Base-by-base conservation (phyloP, 495 filamentous ascomycete genomes). In the Penicillium pulvis region DNA sequence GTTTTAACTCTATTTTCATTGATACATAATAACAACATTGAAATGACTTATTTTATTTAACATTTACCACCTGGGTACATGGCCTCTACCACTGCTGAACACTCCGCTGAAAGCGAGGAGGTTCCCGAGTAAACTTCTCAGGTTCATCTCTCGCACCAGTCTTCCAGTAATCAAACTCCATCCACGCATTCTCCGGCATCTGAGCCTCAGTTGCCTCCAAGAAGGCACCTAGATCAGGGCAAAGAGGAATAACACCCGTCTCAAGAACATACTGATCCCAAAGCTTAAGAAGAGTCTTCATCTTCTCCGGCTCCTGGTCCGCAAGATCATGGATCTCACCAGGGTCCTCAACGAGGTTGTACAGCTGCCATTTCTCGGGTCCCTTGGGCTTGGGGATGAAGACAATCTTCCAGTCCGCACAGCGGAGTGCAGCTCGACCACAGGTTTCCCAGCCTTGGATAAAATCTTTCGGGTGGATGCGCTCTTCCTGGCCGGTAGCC, bases 131-230 rank as follows among this genome's bases (percentile, higher is more conserved):
- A 60, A 85, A 87, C 70, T 76, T 80, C 67, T 80, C 71, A 30
- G 83, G 83, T 20, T 79, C 71, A 42, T 86, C 83, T 47, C 72
- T 75, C 8, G 84, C 85, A 6, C 85, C 85, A 26, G 80, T 75
- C 57, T 86, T 84, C 84, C 84, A 87, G 48, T 87, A 87, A 71
- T 86, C 83, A 69, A 83, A 87, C 75, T 87, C 83, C 75, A 87
- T 87, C 85, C 85, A 87, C 6, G 78, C 82, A 70, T 85, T 83
- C 65, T 87, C 85, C 1, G 78, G 78, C 85, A 87, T 87, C 76
- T 87, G 85, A 45, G 80, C 82, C 72, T 87, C 85, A 55, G 79
- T 85, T 3, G 83, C 83, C 51, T 81, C 81, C 20, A 87, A 23
- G 47, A 79, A 79, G 2, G 70, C 68, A 1, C 75, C 75, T 5